Base-by-base conservation (phyloP, 202 grass and related monocot genomes). In the Musa balbisiana region DNA sequence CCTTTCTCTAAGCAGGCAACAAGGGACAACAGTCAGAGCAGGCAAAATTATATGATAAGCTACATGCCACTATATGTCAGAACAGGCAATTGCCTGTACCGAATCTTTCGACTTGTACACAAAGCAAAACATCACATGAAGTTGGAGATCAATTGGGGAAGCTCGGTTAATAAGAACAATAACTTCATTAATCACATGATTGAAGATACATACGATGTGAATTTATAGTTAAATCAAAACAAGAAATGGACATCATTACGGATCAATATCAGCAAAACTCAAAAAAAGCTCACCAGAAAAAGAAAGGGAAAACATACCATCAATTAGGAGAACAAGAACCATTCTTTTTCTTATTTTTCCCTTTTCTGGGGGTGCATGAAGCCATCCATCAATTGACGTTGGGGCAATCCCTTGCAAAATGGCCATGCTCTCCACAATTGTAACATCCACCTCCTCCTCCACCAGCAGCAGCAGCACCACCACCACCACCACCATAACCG, bases 401-500 rank as follows among this genome's bases (percentile, higher is more conserved):
- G 27, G 54, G 73, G 15, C 73, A 75, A 26, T 59, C 73, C 54
- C 73, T 58, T 16, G 73, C 73, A 75, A 75, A 75, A 75, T 75
- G 73, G 10, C 73, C 73, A 20, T 60, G 26, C 73, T 75, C 73
- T n/a, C 73, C 73, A 20, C 73, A 75, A 59, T 43, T 75, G 8
- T 75, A 75, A 24, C 73, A 75, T 9, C 73, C 25, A 21, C 73
- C 73, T 2, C 53, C 73, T 10, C 73, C 72, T 10, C 51, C 71
- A 0, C 51, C 69, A 0, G 1, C 67, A 50, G 23, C 64, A 1
- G 0, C 10, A 67, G 9, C 68, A 1, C 19, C 25, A 25, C n/a
- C 33, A 11, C 71, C 52, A 26, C 52, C 53, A 4, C 71, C 71
- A 29, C 53, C 20, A 29, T 29, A 54, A 16, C 73, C 54, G 20